Evolutionary conservation across 441 rosid species (phyloP).

Genomic region (Mallotus repandus): DNA sequence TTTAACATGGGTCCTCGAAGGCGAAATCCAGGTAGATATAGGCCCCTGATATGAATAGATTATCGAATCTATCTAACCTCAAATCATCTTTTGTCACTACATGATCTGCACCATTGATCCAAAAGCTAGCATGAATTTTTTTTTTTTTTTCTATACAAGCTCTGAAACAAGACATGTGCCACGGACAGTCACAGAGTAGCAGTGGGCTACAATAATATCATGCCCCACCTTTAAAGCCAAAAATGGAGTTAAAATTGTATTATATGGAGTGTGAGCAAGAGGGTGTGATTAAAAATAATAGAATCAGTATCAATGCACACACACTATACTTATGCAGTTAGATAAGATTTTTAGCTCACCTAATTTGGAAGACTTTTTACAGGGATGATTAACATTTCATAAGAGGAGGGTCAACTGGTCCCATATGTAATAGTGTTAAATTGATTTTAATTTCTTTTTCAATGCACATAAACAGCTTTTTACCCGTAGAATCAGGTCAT

Average conservation of each 20-base stretch:
- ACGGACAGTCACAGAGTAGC: neutral
- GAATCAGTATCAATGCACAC: too few species aligned
- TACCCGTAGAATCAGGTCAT: neutral
- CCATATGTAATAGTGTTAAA: neutral
- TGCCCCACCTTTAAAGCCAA: neutral
- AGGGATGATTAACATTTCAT: neutral
- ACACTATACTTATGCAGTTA: neutral
- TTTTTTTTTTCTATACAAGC: neutral
- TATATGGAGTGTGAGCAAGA: neutral
- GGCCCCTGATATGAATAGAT: conserved; percentile 15
- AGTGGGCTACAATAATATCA: neutral
- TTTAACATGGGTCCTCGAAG: neutral
- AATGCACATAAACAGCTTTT: neutral
- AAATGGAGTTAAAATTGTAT: neutral
- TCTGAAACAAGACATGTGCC: conserved; percentile 11
- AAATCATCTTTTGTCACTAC: conserved; percentile 1
- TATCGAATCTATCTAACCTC: neutral
- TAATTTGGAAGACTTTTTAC: neutral
- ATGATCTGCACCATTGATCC: neutral
- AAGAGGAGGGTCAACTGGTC: neutral
- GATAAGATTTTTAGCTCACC: neutral
- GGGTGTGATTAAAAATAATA: too few species aligned
- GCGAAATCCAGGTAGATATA: neutral
- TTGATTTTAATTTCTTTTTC: neutral
- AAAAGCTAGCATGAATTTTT: neutral